Base-by-base conservation (phyloP, 768 basidiomycete genomes). In the Mycena latifolia region DNA sequence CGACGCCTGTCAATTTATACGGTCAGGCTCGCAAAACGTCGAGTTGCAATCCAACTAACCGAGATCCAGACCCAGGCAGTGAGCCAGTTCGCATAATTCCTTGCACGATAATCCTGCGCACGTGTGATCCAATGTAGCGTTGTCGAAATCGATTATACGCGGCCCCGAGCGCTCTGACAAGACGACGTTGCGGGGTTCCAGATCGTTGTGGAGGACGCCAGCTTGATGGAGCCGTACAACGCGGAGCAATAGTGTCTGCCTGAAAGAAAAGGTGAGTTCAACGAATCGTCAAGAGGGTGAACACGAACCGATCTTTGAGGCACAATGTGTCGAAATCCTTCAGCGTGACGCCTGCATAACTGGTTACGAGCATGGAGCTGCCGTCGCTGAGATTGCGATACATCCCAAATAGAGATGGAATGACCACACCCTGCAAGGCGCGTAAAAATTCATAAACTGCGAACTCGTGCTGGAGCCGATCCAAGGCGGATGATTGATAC, bases 401-500 rank as follows among this genome's bases (percentile, higher is more conserved):
- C 39, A 55, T 20, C 27, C 55, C 41, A 41, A 55, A 55, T 0
- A 55, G 20, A 15, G 55, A 43, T 14, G 55, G 55, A 27, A 55
- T 55, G 27, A 55, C 55, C 1, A 57, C 46, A 29, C 54, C 46
- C 45, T 57, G 56, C 31, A 57, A 20, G 31, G 56, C 29, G 22
- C 56, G 56, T 22, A 57, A 33, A 24, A 47, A 22, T 7, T 56
- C 29, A 15, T 56, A 56, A 12, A 56, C 43, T 43, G 55, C 55
- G 20, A 43, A 56, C 55, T 56, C 43, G 55, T 46, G 55, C 41
- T 22, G 55, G 29, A 56, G 55, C 10, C 55, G 55, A 45, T 56
- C 55, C 55, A n/a, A 46, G 55, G 55, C 55, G 17, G 41, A 45
- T 43, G 41, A 33, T 56, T 56, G 55, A 17, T 46, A 46, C 15